These are phyloP conservation scores for Kwoniella heveanensis DNA, from an alignment of 768 basidiomycete species.

Conservation along the genomic window DNA sequence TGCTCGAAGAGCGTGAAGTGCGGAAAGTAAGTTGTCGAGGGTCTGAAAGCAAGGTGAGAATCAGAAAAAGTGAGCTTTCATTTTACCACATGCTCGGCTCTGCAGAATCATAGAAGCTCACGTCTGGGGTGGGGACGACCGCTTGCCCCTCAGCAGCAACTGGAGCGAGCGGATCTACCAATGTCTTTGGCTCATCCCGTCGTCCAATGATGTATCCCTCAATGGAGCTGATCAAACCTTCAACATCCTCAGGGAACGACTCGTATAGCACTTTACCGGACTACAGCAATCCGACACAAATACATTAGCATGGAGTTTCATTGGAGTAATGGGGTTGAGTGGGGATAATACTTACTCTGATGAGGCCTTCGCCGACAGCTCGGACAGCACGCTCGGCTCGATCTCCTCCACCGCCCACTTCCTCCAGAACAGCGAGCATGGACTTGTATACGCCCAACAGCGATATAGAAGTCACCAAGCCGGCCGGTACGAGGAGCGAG, in stretches of 20 bases:
- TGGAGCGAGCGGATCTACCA: constrained; percentile 63
- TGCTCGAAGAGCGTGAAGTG: constrained; percentile 66
- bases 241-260: constrained; percentile 64
- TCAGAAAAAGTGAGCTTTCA: too few species aligned
- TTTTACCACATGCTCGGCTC: too few species aligned
- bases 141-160: constrained; percentile 20
- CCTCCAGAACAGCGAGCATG: constrained; percentile 72
- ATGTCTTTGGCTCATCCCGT: constrained; percentile 65
- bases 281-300: constrained; percentile 59
- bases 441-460: constrained; percentile 79
- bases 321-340: background rate
- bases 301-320: too few species aligned
- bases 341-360: constrained; percentile 38
- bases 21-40: constrained; percentile 70
- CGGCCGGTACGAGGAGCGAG: constrained; percentile 77
- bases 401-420: constrained; percentile 50
- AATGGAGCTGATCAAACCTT: constrained; percentile 71
- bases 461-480: constrained; percentile 73
- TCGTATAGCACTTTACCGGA: constrained; percentile 69
- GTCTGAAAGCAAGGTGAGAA: constrained; percentile 60
- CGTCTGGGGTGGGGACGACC: constrained; percentile 18
- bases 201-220: constrained; percentile 68
- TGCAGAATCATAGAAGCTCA: too few species aligned
- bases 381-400: constrained; percentile 50
- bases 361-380: constrained; percentile 52